Evolutionary conservation across 805 yeast genomes (phyloP), one percentile per base, ranked within the genome.

Genomic region (Ogataea haglerorum): DNA sequence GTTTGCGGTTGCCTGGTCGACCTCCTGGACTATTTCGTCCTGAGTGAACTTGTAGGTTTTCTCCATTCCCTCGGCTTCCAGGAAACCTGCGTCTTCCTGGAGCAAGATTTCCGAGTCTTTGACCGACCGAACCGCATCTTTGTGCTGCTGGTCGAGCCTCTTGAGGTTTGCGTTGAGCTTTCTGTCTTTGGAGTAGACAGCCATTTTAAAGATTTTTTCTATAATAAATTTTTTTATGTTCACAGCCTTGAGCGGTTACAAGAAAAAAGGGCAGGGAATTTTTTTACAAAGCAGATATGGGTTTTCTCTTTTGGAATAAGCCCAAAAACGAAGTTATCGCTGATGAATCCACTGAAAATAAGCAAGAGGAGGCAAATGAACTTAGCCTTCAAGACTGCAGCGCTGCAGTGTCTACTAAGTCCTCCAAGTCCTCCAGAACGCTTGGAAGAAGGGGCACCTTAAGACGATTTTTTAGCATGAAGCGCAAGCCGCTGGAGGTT

Each of bases 61-160:
- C 65, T 93, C 99, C 90, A 91, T 81, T n/a, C 82, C 82, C 56
- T 93, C 99, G 5, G 96, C 88, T 62, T 93, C 99, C 47, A 93
- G 62, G 54, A 72, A 84, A 33, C 99, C 99, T 4, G 73, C 76
- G 21, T 84, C 82, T 66, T 93, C 98, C 46, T 85, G 86, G 24
- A 88, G 67, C 47, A 93, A 71, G 54, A 88, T 73, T 53, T 93
- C 97, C 0, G 97, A 85, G 4, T 83, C 80, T 9, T 90, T 88
- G 2, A 96, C 96, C 8, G 88, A 75, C 49, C 73, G 70, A n/a
- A 85, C 76, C 1, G 96, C 95, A 45, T 82, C 84, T 48, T 78
- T 75, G 62, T 84, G 85, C 52, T 82, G 82, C 29, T 72, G 70
- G 58, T 91, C 95, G 26, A 80, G 64, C 51, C 79, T 72, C 50